Evolutionary conservation across 345 rosid genomes (phyloP).

Genomic region (Ailanthus altissimus): DNA sequence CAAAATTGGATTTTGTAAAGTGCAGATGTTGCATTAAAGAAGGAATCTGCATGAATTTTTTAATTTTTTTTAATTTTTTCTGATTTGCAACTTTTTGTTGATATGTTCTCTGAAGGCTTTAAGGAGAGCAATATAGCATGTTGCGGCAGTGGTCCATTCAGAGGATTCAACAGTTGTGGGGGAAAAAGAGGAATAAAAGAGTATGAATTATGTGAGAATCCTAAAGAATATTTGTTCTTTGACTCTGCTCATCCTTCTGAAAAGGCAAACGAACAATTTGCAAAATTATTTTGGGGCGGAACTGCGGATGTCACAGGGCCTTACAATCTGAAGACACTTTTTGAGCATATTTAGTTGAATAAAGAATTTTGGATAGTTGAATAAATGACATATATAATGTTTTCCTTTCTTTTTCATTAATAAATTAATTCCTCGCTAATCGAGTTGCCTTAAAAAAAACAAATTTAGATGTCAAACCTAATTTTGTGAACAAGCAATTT

Average conservation of each 20-base stretch:
- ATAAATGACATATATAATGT: too few relatives aligned
- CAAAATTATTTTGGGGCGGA: slow-evolving; percentile 45
- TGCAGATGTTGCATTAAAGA: too few relatives aligned
- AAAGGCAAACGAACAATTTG: slow-evolving; percentile 33
- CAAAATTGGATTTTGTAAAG: too few relatives aligned
- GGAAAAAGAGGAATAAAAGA: slow-evolving; percentile 16
- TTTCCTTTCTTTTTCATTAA: too few relatives aligned
- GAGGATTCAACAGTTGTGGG: slow-evolving; percentile 21
- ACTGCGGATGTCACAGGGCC: slow-evolving; percentile 3
- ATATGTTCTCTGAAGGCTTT: slow-evolving; percentile 19
- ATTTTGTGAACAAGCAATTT: too few relatives aligned
- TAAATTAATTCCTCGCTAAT: too few relatives aligned
- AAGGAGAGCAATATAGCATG: slow-evolving; percentile 17
- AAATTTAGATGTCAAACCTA: too few relatives aligned
- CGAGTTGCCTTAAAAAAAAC: too few relatives aligned
- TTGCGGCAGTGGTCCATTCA: slow-evolving; percentile 18
- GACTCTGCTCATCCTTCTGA: slow-evolving; percentile 38
- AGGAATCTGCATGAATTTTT: too few relatives aligned
- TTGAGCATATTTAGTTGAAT: slow-evolving; percentile 1
- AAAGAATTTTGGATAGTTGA: neutral
- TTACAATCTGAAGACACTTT: slow-evolving; percentile 25
- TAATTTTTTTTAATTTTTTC: too few relatives aligned
- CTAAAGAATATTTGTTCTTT: slow-evolving; percentile 37
- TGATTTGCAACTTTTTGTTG: neutral
- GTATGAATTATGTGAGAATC: slow-evolving; percentile 24